These are phyloP conservation scores for Sporothrix schenckii DNA, from an alignment of 2,329 filamentous ascomycete genomes.

Conservation along the genomic window DNA sequence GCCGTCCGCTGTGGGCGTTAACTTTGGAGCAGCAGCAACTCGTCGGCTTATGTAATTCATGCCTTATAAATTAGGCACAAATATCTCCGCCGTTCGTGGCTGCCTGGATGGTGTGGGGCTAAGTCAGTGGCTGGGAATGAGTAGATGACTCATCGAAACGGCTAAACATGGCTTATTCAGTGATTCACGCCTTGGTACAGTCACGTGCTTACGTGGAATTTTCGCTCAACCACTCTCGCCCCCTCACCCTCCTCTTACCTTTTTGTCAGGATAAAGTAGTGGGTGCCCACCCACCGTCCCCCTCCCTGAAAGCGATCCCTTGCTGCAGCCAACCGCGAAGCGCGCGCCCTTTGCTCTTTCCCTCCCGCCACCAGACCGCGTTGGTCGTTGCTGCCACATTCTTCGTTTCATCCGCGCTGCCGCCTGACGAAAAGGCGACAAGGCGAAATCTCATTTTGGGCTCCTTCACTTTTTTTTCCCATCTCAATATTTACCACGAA, in stretches of 20 bases:
- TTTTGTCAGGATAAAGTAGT: conserved; percentile 20
- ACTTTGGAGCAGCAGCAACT: neutral
- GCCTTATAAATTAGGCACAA: conserved; percentile 11
- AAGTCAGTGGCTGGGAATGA: neutral
- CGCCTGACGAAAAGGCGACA: conserved; percentile 5
- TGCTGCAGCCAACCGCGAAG: conserved; percentile 13
- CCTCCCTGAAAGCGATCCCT: conserved; percentile 11
- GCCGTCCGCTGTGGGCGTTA: neutral
- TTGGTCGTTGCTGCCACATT: conserved; percentile 29
- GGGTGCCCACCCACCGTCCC: neutral
- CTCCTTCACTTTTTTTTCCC: neutral
- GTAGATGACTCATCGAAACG: conserved; percentile 24
- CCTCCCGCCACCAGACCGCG: conserved; percentile 25
- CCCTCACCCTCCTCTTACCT: conserved; percentile 11
- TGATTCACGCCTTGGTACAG: neutral
- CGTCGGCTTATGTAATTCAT: conserved; percentile 5
- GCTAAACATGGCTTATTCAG: conserved; percentile 10
- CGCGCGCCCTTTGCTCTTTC: conserved; percentile 24
- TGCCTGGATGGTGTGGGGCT: conserved; percentile 12
- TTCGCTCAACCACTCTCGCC: conserved; percentile 24
- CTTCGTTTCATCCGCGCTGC: conserved; percentile 28
- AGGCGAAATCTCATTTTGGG: neutral
- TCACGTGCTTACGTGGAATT: conserved; percentile 32
- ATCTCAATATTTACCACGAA: neutral
- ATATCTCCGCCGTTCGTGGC: neutral